These are phyloP conservation scores for Aeschynomene evenia DNA, from an alignment of 306 rosid species.

Conservation along the genomic window DNA sequence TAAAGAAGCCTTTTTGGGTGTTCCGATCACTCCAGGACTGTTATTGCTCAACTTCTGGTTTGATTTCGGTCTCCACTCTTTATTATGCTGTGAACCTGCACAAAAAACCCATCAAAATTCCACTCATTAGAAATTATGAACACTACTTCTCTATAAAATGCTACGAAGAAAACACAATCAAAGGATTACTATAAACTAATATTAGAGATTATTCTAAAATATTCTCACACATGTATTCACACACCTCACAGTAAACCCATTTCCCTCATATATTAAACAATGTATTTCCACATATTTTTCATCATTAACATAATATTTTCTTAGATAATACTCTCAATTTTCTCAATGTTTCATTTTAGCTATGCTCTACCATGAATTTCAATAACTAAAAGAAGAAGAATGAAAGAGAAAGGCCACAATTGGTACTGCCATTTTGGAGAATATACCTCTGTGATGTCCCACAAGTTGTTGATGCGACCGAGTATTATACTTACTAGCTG, in stretches of 20 bases:
- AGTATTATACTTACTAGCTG: conserved; percentile 51
- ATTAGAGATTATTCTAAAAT: too few species aligned
- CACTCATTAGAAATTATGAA: not conserved
- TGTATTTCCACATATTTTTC: too few species aligned
- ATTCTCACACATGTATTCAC: too few species aligned
- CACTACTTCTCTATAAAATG: not conserved
- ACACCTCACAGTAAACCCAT: not conserved
- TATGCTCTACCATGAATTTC: too few species aligned
- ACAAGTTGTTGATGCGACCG: conserved; percentile 70
- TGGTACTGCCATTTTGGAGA: not conserved
- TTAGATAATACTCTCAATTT: too few species aligned
- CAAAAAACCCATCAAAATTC: conserved; percentile 26
- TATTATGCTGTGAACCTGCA: conserved; percentile 86
- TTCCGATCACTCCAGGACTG: conserved; percentile 80
- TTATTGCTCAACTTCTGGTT: conserved; percentile 67
- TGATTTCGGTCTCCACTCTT: conserved; percentile 95
- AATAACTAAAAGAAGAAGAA: too few species aligned
- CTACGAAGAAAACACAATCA: not conserved
- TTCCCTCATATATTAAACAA: too few species aligned
- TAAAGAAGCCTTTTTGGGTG: conserved; percentile 63
- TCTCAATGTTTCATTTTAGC: too few species aligned
- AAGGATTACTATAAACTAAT: not conserved
- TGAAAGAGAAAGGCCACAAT: too few species aligned
- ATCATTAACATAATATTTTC: too few species aligned
- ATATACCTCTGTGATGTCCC: conserved; percentile 91